These are phyloP conservation scores for Boletus pseudopeckii DNA, from an alignment of 768 basidiomycete species.

Conservation along the genomic window DNA sequence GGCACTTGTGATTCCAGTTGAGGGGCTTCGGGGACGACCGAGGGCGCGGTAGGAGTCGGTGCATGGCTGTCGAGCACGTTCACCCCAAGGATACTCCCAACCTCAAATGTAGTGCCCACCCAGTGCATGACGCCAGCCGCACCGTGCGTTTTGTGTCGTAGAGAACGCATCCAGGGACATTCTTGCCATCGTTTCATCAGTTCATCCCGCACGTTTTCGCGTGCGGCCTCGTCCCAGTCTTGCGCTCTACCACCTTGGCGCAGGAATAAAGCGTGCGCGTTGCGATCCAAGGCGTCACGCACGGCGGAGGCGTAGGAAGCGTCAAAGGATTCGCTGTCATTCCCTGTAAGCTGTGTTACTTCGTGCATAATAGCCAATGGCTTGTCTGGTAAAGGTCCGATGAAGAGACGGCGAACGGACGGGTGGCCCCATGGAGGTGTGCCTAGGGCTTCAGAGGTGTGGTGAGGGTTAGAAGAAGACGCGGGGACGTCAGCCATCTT, in stretches of 20 bases:
- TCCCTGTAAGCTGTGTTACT: slow-evolving; percentile 12
- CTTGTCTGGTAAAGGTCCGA: slow-evolving; percentile 74
- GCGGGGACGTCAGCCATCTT: slow-evolving; percentile 14
- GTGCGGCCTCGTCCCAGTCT: slow-evolving; percentile 62
- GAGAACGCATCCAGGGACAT: slow-evolving; percentile 59
- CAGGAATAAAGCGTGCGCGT: slow-evolving; percentile 64
- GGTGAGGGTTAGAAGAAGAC: not conserved
- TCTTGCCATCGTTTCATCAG: slow-evolving; percentile 60
- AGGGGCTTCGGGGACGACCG: not conserved
- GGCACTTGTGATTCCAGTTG: slow-evolving; percentile 2
- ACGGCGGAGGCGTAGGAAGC: slow-evolving; percentile 34
- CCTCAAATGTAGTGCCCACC: slow-evolving; percentile 74
- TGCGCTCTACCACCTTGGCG: slow-evolving; percentile 59
- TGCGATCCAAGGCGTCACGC: slow-evolving; percentile 45
- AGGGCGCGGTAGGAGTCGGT: not conserved
- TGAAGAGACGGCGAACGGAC: slow-evolving; percentile 54
- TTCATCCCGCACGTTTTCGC: slow-evolving; percentile 49
- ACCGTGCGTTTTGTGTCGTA: slow-evolving; percentile 28
- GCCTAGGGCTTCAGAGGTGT: not conserved
- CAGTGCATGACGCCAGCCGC: slow-evolving; percentile 37
- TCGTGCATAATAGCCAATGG: slow-evolving; percentile 42
- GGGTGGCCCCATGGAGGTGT: slow-evolving; percentile 9
- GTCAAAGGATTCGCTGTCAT: slow-evolving; percentile 33
- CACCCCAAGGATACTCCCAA: slow-evolving; percentile 74
- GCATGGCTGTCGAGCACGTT: slow-evolving; percentile 43